Conservation (phyloP, 2,329 filamentous ascomycete species). For the Fusarium austroafricanum region DNA sequence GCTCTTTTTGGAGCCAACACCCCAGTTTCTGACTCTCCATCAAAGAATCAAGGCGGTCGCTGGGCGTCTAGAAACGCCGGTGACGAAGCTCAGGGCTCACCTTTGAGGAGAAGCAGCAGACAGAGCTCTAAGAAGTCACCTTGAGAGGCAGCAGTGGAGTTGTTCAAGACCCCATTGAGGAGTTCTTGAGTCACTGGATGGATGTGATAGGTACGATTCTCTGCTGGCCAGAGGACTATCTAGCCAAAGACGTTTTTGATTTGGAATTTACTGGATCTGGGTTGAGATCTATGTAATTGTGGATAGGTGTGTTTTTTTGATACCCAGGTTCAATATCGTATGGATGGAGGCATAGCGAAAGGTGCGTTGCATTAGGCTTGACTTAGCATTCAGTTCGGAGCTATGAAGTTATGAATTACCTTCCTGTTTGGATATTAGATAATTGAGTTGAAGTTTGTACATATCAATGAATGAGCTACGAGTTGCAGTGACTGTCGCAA, state of each 20-base stretch:
- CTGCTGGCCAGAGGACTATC: slow-evolving; percentile 21
- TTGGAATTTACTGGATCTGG: background rate
- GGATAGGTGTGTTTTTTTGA: slow-evolving; percentile 4
- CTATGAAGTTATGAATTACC: background rate
- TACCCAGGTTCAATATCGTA: slow-evolving; percentile 12
- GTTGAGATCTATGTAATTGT: background rate
- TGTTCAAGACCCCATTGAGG: background rate
- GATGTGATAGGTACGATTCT: background rate
- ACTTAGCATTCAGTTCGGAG: slow-evolving; percentile 3
- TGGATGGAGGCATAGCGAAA: slow-evolving; percentile 12
- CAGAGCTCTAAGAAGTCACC: slow-evolving; percentile 4
- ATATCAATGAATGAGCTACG: background rate
- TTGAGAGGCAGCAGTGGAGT: slow-evolving; percentile 9
- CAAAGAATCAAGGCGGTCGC: background rate
- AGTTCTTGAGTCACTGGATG: background rate
- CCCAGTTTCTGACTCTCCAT: background rate
- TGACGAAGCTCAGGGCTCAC: slow-evolving; percentile 8
- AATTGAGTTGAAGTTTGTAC: background rate
- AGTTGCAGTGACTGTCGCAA: background rate
- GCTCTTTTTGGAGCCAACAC: background rate
- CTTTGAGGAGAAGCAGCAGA: slow-evolving; percentile 20
- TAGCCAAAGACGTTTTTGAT: slow-evolving; percentile 14
- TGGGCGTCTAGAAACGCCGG: background rate
- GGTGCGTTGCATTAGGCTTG: slow-evolving; percentile 28
- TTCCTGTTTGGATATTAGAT: slow-evolving; percentile 13